These are phyloP conservation scores for Angomonas deanei DNA, from an alignment of 208 protist species.

Conservation along the genomic window DNA sequence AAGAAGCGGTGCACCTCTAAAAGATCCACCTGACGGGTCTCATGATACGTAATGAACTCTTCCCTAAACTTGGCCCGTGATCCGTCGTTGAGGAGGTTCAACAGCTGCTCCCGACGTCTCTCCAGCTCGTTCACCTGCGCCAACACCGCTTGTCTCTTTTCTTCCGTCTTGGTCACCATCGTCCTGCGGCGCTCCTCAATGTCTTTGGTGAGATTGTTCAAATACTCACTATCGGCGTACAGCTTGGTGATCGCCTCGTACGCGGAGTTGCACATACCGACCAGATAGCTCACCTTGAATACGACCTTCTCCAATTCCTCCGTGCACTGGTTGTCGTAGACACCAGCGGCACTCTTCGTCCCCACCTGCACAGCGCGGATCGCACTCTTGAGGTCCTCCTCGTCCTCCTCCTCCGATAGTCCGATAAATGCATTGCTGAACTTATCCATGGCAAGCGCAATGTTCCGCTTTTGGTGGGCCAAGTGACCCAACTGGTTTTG, in stretches of 20 bases:
- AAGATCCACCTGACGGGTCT: conserved; percentile 78
- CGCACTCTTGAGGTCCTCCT: conserved; percentile 36
- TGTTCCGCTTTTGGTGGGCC: not conserved
- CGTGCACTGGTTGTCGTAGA: conserved; percentile 63
- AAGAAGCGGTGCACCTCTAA: conserved; percentile 72
- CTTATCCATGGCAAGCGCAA: conserved; percentile 23
- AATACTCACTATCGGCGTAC: conserved; percentile 22
- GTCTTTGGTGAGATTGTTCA: conserved; percentile 18
- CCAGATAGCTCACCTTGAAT: conserved; percentile 79
- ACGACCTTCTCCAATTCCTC: conserved; percentile 67
- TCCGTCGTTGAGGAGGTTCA: conserved; percentile 21
- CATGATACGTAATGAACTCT: conserved; percentile 75
- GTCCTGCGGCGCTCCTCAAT: conserved; percentile 15
- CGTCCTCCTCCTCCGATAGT: conserved; percentile 49
- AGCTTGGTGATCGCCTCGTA: conserved; percentile 55
- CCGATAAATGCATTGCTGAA: conserved; percentile 46
- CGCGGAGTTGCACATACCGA: conserved; percentile 73
- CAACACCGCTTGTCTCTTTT: conserved; percentile 20
- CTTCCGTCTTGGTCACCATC: conserved; percentile 18
- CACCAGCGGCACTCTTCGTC: conserved; percentile 37
- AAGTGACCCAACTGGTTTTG: not conserved
- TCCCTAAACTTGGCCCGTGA: conserved; percentile 39
- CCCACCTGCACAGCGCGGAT: conserved; percentile 53
- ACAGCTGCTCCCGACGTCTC: conserved; percentile 23
- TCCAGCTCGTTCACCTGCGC: conserved; percentile 17